These are phyloP conservation scores for Leccinum olivaceopallidum DNA, from an alignment of 768 basidiomycete species.

Conservation along the genomic window DNA sequence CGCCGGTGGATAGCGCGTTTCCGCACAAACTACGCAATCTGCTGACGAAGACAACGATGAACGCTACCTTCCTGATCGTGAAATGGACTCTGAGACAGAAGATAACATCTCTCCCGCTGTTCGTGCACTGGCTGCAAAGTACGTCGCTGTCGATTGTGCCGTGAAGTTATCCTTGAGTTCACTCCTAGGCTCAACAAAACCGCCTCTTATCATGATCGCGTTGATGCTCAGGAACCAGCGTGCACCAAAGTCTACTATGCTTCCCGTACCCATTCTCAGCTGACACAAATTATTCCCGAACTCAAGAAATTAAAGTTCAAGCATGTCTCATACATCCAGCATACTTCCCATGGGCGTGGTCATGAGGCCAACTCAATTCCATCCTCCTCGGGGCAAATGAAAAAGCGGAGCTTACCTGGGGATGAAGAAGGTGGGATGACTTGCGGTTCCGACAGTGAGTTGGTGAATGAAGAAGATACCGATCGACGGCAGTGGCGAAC, in stretches of 20 bases:
- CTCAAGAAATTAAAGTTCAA: constrained; percentile 68
- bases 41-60: constrained; percentile 54
- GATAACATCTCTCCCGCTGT: constrained; percentile 77
- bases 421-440: constrained; percentile 16
- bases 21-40: constrained; percentile 14
- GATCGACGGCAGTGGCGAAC: constrained; percentile 45
- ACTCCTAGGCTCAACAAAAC: constrained; percentile 19
- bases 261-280: constrained; percentile 94
- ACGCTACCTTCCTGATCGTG: constrained; percentile 68
- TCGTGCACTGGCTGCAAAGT: constrained; percentile 80
- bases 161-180: neutral
- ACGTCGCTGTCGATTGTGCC: constrained; percentile 15
- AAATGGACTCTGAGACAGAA: constrained; percentile 28
- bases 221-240: constrained; percentile 44
- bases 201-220: constrained; percentile 6
- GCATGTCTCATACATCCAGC: constrained; percentile 19
- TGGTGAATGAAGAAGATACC: constrained; percentile 15
- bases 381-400: constrained; percentile 6
- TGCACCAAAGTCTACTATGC: constrained; percentile 91
- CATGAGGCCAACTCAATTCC: neutral
- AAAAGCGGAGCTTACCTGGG: constrained; percentile 25
- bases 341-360: constrained; percentile 14
- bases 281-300: constrained; percentile 88
- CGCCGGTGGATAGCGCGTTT: constrained; percentile 26
- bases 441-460: neutral